Evolutionary conservation across 441 rosid genomes (phyloP), one percentile per base, ranked within the genome.

Genomic region (Rhodomyrtus psidioides): DNA sequence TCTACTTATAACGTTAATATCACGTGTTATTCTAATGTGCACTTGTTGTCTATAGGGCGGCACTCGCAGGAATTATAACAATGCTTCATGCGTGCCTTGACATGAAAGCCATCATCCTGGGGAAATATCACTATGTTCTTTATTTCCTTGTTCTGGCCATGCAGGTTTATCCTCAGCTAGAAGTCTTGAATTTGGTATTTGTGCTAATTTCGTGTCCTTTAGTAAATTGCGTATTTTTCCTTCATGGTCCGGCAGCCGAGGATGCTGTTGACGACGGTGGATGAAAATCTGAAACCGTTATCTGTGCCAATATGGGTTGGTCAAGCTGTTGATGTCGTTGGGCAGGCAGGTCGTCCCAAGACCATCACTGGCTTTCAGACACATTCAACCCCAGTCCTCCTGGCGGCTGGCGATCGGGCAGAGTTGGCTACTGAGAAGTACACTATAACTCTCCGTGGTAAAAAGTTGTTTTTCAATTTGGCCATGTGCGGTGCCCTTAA

Each of bases 371-470:
- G 99, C 86, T 97, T 97, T 91, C 98, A 96, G 91, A 97, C 98
- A 17, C 97, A 97, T 89, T 93, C 98, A 4, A 94, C 99, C 26
- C 99, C 97, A 0, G 98, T 97, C 85, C 98, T 97, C 85, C 92
- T 97, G 26, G 98, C 99, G 81, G 98, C 96, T 58, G 98, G 99
- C 19, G 98, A 97, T 86, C 92, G 97, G 88, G 99, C 99, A 10
- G 99, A 97, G 74, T 91, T 97, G 76, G 99, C 99, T 6, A 96
- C 99, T 0, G 99, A 97, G 85, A 97, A 96, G 99, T 97, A 91
- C 34, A 4, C 85, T 42, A 21, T 57, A 28, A 26, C 58, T 74
- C 44, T 55, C 65, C 19, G 0, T 62, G 44, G 53, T 84, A 59
- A 17, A 13, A 28, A 14, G 83, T 34, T 0, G 42, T 26, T 10